phyloP scores from a whole-genome alignment of 2,329 filamentous ascomycete genomes.

The Zasmidium citrigriseum region DNA sequence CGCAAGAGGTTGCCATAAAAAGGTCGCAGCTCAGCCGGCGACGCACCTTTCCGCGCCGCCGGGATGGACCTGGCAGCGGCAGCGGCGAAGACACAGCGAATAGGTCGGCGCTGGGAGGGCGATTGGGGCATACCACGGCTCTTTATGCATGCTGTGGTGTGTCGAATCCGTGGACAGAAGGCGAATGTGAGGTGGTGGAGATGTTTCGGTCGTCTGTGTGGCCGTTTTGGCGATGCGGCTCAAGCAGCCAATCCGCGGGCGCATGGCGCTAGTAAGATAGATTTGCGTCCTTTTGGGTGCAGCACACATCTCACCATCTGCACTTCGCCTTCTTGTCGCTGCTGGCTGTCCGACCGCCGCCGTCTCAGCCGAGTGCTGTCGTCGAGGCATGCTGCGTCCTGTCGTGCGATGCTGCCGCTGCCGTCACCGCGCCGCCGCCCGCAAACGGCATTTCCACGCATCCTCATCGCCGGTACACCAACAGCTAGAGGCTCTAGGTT shows the following conservation, averaged over 20 bases:
- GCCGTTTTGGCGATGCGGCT: background rate
- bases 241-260: background rate
- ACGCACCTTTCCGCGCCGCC: background rate
- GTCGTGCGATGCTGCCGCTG: background rate
- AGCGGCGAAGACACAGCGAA: background rate
- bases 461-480: background rate
- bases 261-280: background rate
- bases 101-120: background rate
- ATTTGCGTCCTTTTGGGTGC: too few species aligned
- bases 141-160: background rate
- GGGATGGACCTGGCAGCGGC: background rate
- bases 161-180: background rate
- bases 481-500: too few species aligned
- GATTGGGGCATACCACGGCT: background rate
- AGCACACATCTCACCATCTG: background rate
- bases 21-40: background rate
- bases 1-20: background rate
- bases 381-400: background rate
- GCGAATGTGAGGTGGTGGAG: background rate
- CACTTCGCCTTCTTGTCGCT: background rate
- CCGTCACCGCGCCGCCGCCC: too few species aligned
- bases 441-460: background rate
- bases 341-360: background rate
- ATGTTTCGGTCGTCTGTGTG: too few species aligned
- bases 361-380: background rate